Conservation (phyloP, 768 basidiomycete genomes). For the Mycena galopus region DNA sequence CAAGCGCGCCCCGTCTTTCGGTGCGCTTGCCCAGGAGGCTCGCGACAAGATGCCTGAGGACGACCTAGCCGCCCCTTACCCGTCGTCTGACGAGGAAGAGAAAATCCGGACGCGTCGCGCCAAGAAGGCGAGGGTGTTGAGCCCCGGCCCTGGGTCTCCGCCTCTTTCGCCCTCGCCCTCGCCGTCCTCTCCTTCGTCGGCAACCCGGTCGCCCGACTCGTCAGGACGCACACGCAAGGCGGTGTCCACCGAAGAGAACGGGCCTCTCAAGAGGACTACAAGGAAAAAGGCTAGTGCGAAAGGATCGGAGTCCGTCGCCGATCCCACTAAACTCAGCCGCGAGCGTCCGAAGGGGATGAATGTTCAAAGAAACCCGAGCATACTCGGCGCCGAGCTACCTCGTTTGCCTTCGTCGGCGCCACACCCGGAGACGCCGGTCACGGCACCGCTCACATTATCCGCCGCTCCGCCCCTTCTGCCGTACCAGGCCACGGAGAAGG, state of each 20-base stretch:
- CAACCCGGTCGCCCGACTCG: slow-evolving; percentile 32
- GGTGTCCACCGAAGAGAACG: neutral
- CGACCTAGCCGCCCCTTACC: slow-evolving; percentile 54
- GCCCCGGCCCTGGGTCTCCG: slow-evolving; percentile 38
- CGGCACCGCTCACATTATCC: slow-evolving; percentile 10
- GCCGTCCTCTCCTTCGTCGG: slow-evolving; percentile 37
- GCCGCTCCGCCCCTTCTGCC: slow-evolving; percentile 34
- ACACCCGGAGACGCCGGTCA: slow-evolving; percentile 42
- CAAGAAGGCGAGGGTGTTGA: slow-evolving; percentile 69
- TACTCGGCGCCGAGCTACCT: slow-evolving; percentile 76
- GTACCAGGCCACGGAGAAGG: slow-evolving; percentile 43
- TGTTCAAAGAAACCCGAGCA: slow-evolving; percentile 71
- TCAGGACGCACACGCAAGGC: neutral
- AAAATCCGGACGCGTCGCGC: slow-evolving; percentile 68
- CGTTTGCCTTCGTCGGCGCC: slow-evolving; percentile 47
- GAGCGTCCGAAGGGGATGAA: slow-evolving; percentile 57
- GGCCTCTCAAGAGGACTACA: slow-evolving; percentile 20
- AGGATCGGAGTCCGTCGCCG: slow-evolving; percentile 15
- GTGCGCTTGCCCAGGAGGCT: slow-evolving; percentile 51
- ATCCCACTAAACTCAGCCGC: slow-evolving; percentile 37
- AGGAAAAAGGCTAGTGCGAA: slow-evolving; percentile 24
- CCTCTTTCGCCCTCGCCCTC: slow-evolving; percentile 36
- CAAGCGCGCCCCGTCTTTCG: slow-evolving; percentile 75
- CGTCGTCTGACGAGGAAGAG: slow-evolving; percentile 85
- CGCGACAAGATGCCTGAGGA: slow-evolving; percentile 34